phyloP scores from a whole-genome alignment of 768 basidiomycete species.

The Xerocomus brunneocitrinus region DNA sequence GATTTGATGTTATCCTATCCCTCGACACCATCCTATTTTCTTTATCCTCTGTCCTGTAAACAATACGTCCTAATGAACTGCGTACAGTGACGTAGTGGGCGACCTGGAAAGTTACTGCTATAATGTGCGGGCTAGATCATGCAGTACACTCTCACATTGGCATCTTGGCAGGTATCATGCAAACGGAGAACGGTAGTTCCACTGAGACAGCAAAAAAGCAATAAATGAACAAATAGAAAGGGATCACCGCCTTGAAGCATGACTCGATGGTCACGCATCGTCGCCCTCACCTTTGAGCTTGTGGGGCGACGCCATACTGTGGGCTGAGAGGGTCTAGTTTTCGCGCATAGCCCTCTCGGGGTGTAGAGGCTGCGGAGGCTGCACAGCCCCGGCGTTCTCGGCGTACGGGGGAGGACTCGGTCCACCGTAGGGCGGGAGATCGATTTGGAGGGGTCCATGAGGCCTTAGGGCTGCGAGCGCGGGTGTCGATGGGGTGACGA shows the following conservation, averaged over 20 bases:
- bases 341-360: neutral
- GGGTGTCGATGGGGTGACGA: neutral
- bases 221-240: neutral
- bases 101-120: neutral
- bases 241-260: neutral
- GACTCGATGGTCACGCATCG: neutral
- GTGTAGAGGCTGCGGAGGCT: neutral
- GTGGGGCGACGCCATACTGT: too few species aligned
- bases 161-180: neutral
- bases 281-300: neutral
- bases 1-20: slow-evolving; percentile 5
- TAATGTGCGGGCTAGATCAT: neutral
- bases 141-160: too few species aligned
- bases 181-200: neutral
- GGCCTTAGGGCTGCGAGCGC: neutral
- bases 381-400: neutral
- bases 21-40: neutral
- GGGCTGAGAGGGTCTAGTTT: too few species aligned
- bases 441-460: neutral
- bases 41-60: slow-evolving; percentile 3
- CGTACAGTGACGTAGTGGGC: neutral
- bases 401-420: slow-evolving; percentile 7
- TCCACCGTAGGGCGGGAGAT: slow-evolving; percentile 11
- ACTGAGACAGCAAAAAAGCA: neutral
- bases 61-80: slow-evolving; percentile 1